phyloP scores from a whole-genome alignment of 441 rosid genomes.

The Melastoma candidum region DNA sequence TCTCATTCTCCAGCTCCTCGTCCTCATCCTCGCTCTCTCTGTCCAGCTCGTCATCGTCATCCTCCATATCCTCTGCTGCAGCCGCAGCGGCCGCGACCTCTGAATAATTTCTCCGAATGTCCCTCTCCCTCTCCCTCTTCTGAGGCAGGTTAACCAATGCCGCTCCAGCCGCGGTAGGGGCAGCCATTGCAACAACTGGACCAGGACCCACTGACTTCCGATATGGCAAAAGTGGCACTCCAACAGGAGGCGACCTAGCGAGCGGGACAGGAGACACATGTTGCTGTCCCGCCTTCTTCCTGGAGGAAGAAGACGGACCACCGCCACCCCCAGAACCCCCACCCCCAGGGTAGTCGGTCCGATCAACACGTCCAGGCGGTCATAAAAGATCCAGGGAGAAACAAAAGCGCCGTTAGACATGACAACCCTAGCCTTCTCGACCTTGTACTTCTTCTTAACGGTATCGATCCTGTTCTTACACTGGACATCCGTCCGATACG shows the following conservation, averaged over 20 bases:
- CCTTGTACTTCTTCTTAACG: conserved; percentile 86
- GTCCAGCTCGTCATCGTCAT: no score
- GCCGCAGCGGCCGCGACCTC: no score
- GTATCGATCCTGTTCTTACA: conserved; percentile 97
- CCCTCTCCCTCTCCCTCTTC: no score
- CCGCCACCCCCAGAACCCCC: no score
- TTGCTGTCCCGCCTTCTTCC: conserved; percentile 29
- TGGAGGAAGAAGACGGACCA: conserved; percentile 1
- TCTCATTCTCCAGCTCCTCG: no score
- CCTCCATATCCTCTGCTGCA: no score
- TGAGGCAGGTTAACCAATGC: no score
- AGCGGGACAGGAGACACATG: conserved; percentile 11
- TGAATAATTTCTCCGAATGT: no score
- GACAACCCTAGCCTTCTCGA: conserved; percentile 68
- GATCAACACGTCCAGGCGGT: conserved; percentile 61
- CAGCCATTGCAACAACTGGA: no score
- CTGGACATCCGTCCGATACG: conserved; percentile 90
- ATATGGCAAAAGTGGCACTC: conserved; percentile 30
- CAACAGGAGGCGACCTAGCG: conserved; percentile 37
- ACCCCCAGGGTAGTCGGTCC: conserved; percentile 36
- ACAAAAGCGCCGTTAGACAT: conserved; percentile 36
- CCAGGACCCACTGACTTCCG: conserved; percentile 9
- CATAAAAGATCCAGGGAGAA: conserved; percentile 74
- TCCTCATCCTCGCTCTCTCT: no score
- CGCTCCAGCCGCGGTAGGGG: conserved; percentile 16